phyloP scores from a whole-genome alignment of 352 stramenopile genomes.

The Globisporangium lucens region DNA sequence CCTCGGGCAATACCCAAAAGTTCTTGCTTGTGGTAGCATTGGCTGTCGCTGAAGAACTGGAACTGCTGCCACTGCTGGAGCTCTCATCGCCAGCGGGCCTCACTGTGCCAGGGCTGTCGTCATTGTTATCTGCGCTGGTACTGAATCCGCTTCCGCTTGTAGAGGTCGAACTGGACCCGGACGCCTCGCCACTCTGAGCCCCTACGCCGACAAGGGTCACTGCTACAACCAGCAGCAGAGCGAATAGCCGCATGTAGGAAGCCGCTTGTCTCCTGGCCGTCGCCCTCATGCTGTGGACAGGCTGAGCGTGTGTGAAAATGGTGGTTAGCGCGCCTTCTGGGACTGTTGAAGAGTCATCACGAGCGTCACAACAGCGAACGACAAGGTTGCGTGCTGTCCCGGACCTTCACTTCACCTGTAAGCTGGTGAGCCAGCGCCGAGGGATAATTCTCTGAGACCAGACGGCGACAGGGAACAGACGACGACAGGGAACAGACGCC shows the following conservation, averaged over 20 bases:
- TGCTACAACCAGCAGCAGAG: background rate
- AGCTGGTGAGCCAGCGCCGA: background rate
- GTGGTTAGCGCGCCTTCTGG: background rate
- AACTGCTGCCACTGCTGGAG: background rate
- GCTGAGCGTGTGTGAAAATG: background rate
- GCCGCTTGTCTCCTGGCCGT: background rate
- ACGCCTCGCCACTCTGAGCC: background rate
- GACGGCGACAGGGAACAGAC: background rate
- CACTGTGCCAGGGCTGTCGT: background rate
- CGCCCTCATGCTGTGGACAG: background rate
- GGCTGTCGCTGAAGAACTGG: background rate
- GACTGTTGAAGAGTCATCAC: background rate
- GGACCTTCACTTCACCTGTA: background rate
- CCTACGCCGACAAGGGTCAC: background rate
- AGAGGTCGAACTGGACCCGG: background rate
- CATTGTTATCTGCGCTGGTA: background rate
- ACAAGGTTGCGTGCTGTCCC: background rate
- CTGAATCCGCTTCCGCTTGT: background rate
- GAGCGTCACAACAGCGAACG: background rate
- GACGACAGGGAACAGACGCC: background rate
- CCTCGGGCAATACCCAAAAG: background rate
- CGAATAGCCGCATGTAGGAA: background rate
- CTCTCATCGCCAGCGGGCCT: background rate
- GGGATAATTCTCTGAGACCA: background rate
- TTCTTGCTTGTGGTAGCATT: background rate